Evolutionary conservation across 2,329 filamentous ascomycete species (phyloP).

Genomic region (Annulohypoxylon truncatum): DNA sequence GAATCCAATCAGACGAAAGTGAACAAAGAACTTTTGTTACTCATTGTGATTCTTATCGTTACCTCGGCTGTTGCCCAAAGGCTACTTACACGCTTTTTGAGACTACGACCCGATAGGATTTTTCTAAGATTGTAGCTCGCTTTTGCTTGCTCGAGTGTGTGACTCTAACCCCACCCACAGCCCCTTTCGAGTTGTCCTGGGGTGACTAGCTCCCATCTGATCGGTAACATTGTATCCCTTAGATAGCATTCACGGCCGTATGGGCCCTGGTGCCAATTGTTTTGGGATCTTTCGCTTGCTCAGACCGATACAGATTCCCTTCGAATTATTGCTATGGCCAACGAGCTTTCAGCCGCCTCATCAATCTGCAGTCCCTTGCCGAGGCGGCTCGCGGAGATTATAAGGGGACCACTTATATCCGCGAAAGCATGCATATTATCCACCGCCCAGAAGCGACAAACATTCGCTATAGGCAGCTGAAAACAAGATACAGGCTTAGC

Average conservation of each 20-base stretch:
- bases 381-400: background rate
- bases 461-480: background rate
- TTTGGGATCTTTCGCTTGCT: constrained; percentile 1
- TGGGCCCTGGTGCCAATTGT: background rate
- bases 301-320: background rate
- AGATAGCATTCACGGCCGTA: constrained; percentile 24
- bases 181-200: constrained; percentile 18
- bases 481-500: background rate
- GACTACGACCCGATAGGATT: background rate
- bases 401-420: constrained; percentile 1
- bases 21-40: background rate
- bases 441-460: background rate
- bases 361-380: background rate
- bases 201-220: constrained; percentile 20
- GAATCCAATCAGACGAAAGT: constrained; percentile 1
- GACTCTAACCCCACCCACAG: constrained; percentile 24
- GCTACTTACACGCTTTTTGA: constrained; percentile 1
- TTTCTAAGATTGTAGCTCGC: background rate
- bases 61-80: background rate
- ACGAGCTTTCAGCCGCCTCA: background rate
- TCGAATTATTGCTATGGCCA: background rate
- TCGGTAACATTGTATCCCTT: constrained; percentile 28
- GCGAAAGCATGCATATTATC: background rate
- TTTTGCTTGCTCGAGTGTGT: constrained; percentile 24
- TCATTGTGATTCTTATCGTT: background rate